These are phyloP conservation scores for Teratosphaeria zuluensis DNA, from an alignment of 2,329 filamentous ascomycete species.

Conservation along the genomic window DNA sequence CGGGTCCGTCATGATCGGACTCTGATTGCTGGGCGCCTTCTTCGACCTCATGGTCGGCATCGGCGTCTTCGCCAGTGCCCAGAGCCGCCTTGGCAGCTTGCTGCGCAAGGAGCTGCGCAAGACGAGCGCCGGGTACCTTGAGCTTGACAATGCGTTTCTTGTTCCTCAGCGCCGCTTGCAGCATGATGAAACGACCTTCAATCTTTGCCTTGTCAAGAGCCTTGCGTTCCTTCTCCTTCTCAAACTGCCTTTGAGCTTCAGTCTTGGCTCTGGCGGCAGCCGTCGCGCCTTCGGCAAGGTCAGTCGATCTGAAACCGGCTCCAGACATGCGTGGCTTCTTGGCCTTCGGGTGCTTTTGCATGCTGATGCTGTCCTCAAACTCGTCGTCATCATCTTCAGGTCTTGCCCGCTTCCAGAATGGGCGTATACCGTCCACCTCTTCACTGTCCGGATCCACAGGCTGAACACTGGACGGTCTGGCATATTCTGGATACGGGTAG, in stretches of 20 bases:
- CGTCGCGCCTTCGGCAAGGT: constrained; percentile 19
- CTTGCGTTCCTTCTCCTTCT: constrained; percentile 36
- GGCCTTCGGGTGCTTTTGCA: constrained; percentile 24
- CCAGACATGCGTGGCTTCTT: constrained; percentile 26
- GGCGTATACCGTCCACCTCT: constrained; percentile 12
- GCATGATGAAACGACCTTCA: constrained; percentile 36
- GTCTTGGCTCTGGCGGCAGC: constrained; percentile 28
- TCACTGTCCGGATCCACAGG: constrained; percentile 14
- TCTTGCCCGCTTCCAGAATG: constrained; percentile 19
- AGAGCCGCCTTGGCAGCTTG: constrained; percentile 21
- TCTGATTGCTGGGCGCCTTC: constrained; percentile 14
- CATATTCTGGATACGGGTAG: constrained; percentile 19
- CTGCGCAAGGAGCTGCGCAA: constrained; percentile 28
- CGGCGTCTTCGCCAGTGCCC: constrained; percentile 13
- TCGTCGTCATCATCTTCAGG: constrained; percentile 21
- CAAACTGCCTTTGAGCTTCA: constrained; percentile 37
- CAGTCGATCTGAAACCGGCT: constrained; percentile 22
- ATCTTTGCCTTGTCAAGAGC: constrained; percentile 31
- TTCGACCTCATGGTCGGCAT: constrained; percentile 21
- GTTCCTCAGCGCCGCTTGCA: constrained; percentile 36
- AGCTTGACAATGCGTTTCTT: constrained; percentile 37
- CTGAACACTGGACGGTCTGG: constrained; percentile 21
- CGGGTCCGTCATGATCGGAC: constrained; percentile 10
- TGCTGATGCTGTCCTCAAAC: constrained; percentile 28
- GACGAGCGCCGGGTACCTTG: constrained; percentile 25